Conservation (phyloP, 2,329 filamentous ascomycete species). For the Penicillium sp. region DNA sequence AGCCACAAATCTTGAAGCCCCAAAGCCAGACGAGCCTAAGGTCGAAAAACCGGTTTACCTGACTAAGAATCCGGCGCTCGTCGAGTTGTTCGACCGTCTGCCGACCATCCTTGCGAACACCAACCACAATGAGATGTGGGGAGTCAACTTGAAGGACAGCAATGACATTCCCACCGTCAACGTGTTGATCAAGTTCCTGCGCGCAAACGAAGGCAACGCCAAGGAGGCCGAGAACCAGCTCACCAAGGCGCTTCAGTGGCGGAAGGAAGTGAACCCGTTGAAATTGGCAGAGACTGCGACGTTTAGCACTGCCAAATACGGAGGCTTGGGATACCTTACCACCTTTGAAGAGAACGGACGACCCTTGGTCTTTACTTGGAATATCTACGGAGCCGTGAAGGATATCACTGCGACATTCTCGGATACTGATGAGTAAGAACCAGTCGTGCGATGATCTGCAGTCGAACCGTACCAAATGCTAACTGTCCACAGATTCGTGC, state of each 20-base stretch:
- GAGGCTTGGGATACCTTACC: slow-evolving; percentile 75
- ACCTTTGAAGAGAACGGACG: slow-evolving; percentile 58
- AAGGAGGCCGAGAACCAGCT: slow-evolving; percentile 74
- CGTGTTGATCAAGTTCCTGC: slow-evolving; percentile 87
- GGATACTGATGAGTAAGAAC: slow-evolving; percentile 68
- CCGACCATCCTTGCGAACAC: slow-evolving; percentile 55
- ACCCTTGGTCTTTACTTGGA: slow-evolving; percentile 73
- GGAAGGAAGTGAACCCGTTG: slow-evolving; percentile 69
- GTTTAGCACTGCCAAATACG: slow-evolving; percentile 68
- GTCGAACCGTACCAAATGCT: not conserved
- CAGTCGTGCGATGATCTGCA: not conserved
- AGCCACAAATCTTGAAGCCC: slow-evolving; percentile 17
- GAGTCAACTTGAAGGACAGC: slow-evolving; percentile 59
- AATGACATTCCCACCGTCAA: slow-evolving; percentile 71
- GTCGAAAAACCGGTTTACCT: slow-evolving; percentile 36
- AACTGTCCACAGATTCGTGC: slow-evolving; percentile 63
- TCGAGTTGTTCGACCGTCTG: slow-evolving; percentile 57
- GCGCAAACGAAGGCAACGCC: slow-evolving; percentile 77
- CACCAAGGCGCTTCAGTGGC: slow-evolving; percentile 74
- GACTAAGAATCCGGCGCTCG: slow-evolving; percentile 45
- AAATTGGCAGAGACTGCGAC: slow-evolving; percentile 59
- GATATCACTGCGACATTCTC: slow-evolving; percentile 77
- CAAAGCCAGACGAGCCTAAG: slow-evolving; percentile 22
- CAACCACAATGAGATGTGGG: slow-evolving; percentile 78
- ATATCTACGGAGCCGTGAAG: slow-evolving; percentile 86